Conservation (phyloP, 2,329 filamentous ascomycete genomes). For the Penicillium sp. region DNA sequence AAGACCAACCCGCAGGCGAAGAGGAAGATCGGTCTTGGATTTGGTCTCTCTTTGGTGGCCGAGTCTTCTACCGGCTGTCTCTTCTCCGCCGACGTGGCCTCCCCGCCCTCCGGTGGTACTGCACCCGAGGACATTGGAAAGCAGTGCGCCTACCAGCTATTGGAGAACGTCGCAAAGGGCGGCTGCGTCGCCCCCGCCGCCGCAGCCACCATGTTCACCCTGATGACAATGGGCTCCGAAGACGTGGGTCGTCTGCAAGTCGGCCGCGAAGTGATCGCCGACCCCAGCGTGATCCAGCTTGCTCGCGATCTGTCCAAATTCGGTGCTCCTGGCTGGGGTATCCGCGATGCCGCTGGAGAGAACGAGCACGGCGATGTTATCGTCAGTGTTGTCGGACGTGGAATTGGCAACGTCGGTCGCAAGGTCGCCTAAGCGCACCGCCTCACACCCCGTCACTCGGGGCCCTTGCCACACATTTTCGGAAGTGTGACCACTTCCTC, state of each 20-base stretch:
- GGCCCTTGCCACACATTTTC: background rate
- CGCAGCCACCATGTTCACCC: slow-evolving; percentile 71
- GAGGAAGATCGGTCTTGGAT: slow-evolving; percentile 78
- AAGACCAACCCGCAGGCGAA: slow-evolving; percentile 60
- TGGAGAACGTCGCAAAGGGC: slow-evolving; percentile 79
- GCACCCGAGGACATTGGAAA: slow-evolving; percentile 89
- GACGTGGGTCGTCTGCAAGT: slow-evolving; percentile 87
- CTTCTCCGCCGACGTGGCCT: slow-evolving; percentile 81
- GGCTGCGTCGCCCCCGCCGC: slow-evolving; percentile 77
- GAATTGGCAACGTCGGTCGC: slow-evolving; percentile 91
- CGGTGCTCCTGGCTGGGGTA: slow-evolving; percentile 86
- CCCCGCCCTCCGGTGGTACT: slow-evolving; percentile 74
- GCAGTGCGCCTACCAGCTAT: slow-evolving; percentile 81
- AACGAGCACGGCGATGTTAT: slow-evolving; percentile 70
- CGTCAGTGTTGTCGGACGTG: slow-evolving; percentile 87
- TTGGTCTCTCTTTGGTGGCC: slow-evolving; percentile 86
- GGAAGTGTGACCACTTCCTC: slow-evolving; percentile 7
- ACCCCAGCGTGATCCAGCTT: slow-evolving; percentile 76
- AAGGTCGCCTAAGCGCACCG: slow-evolving; percentile 67
- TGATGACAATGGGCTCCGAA: slow-evolving; percentile 98
- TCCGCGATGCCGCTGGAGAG: slow-evolving; percentile 72
- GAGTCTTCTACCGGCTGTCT: slow-evolving; percentile 86
- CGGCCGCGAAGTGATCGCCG: slow-evolving; percentile 77
- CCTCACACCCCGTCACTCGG: slow-evolving; percentile 7
- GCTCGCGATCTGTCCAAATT: slow-evolving; percentile 87